Evolutionary conservation across 129 eudicot species (phyloP).

Genomic region (Chrysanthemum lavandulifolium): DNA sequence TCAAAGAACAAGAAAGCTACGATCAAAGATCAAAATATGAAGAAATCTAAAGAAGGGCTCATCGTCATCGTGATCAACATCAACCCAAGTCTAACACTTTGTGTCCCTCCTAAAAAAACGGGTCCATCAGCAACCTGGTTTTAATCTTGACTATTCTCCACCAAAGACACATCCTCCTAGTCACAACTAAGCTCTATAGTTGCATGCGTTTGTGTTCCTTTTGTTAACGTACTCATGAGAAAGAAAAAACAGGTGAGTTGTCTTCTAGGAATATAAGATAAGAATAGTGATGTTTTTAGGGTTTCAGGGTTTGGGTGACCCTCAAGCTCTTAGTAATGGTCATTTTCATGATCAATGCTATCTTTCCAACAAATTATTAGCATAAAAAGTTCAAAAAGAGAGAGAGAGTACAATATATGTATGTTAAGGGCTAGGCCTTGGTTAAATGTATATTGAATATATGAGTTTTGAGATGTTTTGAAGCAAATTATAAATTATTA

Average conservation of each 20-base stretch:
- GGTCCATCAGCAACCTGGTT: slow-evolving; percentile 48
- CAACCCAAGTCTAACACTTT: slow-evolving; percentile 32
- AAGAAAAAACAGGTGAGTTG: background rate
- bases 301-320: slow-evolving; percentile 20
- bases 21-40: slow-evolving; percentile 14
- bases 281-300: slow-evolving; percentile 4
- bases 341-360: slow-evolving; percentile 23
- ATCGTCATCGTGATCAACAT: background rate
- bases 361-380: slow-evolving; percentile 11
- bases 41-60: slow-evolving; percentile 23
- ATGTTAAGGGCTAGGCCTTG: slow-evolving; percentile 20
- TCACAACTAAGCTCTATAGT: slow-evolving; percentile 55
- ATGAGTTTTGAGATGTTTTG: slow-evolving; percentile 18
- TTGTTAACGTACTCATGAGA: slow-evolving; percentile 3
- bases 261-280: slow-evolving; percentile 25
- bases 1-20: slow-evolving; percentile 13
- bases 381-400: background rate
- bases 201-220: slow-evolving; percentile 22
- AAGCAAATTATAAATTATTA: slow-evolving; percentile 7
- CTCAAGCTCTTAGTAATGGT: slow-evolving; percentile 6
- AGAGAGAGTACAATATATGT: background rate
- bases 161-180: slow-evolving; percentile 85
- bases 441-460: slow-evolving; percentile 22
- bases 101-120: slow-evolving; percentile 39
- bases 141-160: slow-evolving; percentile 75